A percentile compares a stretch with the other conserved stretches of the same genome.
Evolutionary conservation across 2,329 filamentous ascomycete genomes (phyloP).

Genomic region (Xylariales sp.): DNA sequence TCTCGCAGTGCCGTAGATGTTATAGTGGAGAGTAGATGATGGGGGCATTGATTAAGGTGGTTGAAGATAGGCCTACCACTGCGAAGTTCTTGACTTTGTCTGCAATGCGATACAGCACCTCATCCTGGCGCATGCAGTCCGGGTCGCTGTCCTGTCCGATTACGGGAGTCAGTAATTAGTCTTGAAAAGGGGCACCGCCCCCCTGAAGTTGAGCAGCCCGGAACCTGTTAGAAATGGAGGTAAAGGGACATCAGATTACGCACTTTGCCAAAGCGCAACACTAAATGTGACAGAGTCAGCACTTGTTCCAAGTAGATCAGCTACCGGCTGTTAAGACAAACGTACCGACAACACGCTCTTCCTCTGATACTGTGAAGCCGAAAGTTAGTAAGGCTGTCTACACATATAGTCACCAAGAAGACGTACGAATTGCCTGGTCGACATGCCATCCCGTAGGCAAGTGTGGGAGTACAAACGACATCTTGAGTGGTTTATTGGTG

Average conservation of each 20-base stretch:
- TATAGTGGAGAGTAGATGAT: neutral
- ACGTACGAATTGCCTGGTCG: conserved; percentile 83
- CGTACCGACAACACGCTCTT: conserved; percentile 80
- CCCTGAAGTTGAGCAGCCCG: neutral
- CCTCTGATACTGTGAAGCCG: conserved; percentile 67
- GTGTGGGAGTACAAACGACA: conserved; percentile 92
- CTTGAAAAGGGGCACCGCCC: neutral
- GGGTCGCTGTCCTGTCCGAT: conserved; percentile 86
- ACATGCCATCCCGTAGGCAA: conserved; percentile 96
- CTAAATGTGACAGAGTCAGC: conserved; percentile 16
- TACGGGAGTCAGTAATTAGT: conserved; percentile 76
- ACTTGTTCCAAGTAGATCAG: neutral
- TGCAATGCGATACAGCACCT: conserved; percentile 93
- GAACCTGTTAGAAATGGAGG: neutral
- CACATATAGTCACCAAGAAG: neutral
- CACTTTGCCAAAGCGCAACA: conserved; percentile 37
- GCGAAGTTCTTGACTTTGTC: conserved; percentile 94
- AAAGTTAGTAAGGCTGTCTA: conserved; percentile 19
- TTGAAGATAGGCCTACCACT: conserved; percentile 54
- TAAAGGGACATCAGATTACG: neutral
- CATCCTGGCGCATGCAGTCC: conserved; percentile 82
- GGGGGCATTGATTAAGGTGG: neutral
- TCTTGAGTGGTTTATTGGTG: conserved; percentile 42
- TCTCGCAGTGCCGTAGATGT: neutral
- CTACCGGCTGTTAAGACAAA: neutral